These are phyloP conservation scores for Aspergillus fischeri DNA, from an alignment of 2,329 filamentous ascomycete genomes.

Conservation along the genomic window DNA sequence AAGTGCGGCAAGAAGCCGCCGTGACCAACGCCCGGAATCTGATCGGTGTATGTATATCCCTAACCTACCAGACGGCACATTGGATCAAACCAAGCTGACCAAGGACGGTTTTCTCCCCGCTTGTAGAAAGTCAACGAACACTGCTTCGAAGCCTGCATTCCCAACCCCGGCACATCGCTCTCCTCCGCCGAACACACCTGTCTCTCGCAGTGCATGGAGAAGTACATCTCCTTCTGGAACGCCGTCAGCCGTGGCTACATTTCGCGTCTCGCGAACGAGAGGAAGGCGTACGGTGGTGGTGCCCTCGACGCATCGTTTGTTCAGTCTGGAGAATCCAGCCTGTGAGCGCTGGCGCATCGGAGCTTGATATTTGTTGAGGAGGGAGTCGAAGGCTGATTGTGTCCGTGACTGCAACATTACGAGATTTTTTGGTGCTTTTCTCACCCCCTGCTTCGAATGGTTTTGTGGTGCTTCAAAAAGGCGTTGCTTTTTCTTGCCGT, in stretches of 20 bases:
- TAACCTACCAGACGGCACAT: neutral
- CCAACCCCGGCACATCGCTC: constrained; percentile 62
- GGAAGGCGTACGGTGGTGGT: constrained; percentile 45
- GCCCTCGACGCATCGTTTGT: constrained; percentile 5
- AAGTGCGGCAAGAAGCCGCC: constrained; percentile 61
- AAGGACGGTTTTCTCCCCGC: neutral
- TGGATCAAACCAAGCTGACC: neutral
- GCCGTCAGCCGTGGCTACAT: constrained; percentile 67
- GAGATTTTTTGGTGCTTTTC: neutral
- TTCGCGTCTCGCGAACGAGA: constrained; percentile 52
- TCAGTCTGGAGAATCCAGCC: neutral
- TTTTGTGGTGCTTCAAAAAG: neutral
- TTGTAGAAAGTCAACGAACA: constrained; percentile 71
- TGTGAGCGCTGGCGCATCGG: neutral
- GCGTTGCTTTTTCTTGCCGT: neutral
- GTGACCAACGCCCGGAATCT: constrained; percentile 65
- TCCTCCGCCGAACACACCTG: constrained; percentile 66
- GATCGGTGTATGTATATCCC: constrained; percentile 56
- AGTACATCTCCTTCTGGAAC: constrained; percentile 80
- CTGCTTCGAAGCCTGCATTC: constrained; percentile 74
- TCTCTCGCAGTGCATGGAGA: constrained; percentile 74
- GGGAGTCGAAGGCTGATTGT: neutral
- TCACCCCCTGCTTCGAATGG: neutral
- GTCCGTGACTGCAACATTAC: neutral
- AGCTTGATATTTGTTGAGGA: neutral